These are phyloP conservation scores for Chlorella variabilis DNA, from an alignment of 163 green algal species.

Conservation along the genomic window DNA sequence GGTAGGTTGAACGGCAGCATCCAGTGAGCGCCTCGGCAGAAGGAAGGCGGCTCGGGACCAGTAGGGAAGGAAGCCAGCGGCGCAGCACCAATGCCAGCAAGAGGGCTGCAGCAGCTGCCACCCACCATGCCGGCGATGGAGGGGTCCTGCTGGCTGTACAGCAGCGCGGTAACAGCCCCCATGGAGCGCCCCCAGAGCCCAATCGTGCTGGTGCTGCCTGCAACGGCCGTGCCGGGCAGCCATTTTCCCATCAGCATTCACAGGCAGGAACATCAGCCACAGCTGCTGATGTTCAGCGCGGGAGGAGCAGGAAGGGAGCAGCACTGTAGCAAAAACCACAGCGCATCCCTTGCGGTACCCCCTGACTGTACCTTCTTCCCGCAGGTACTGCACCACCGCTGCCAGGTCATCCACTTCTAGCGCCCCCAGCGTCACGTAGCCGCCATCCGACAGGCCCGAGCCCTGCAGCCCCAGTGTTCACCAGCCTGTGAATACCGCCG, in stretches of 20 bases:
- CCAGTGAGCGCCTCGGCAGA: constrained; percentile 47
- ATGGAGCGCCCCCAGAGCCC: constrained; percentile 96
- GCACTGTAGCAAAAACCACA: too few relatives aligned
- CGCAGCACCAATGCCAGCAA: too few relatives aligned
- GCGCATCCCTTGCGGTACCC: too few relatives aligned
- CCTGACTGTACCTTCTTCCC: constrained; percentile 34
- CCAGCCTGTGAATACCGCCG: too few relatives aligned
- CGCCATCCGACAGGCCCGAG: constrained; percentile 87
- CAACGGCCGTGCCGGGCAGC: too few relatives aligned
- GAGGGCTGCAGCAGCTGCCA: too few relatives aligned
- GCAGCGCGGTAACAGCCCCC: constrained; percentile 93
- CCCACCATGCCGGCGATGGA: constrained; percentile 77
- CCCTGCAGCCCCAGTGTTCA: constrained; percentile 74
- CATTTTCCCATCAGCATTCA: too few relatives aligned
- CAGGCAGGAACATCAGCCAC: too few relatives aligned
- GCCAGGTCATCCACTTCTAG: constrained; percentile 90
- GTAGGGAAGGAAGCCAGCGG: too few relatives aligned
- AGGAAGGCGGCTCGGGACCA: too few relatives aligned
- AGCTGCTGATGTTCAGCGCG: too few relatives aligned
- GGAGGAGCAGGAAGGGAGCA: too few relatives aligned
- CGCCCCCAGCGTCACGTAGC: constrained; percentile 92
- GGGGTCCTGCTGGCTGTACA: constrained; percentile 80
- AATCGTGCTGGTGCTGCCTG: constrained; percentile 65
- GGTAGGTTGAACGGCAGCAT: constrained; percentile 83
- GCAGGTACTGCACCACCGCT: constrained; percentile 55